A percentile compares a stretch with the other conserved stretches of the same genome.
These are phyloP conservation scores for Lodderomyces jiufengensis DNA, from an alignment of 1,139 yeast species.

Conservation along the genomic window DNA sequence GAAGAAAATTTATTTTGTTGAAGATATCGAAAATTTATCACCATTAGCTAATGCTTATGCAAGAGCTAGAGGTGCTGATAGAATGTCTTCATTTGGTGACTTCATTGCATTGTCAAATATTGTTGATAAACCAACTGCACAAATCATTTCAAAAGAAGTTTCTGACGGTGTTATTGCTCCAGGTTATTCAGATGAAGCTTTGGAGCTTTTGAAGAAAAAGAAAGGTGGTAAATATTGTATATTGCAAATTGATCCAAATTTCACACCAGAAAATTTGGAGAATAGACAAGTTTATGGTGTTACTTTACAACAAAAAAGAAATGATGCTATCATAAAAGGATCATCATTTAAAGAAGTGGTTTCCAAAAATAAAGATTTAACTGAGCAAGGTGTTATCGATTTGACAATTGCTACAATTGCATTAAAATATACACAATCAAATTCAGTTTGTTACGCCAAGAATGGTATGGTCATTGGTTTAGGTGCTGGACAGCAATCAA, in stretches of 20 bases:
- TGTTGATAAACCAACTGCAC: constrained; percentile 95
- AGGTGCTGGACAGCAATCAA: constrained; percentile 99
- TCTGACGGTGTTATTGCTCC: constrained; percentile 99
- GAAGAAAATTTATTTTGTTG: constrained; percentile 92
- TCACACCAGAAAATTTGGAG: constrained; percentile 75
- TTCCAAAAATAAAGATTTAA: constrained; percentile 77
- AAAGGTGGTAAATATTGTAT: constrained; percentile 97
- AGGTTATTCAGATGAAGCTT: constrained; percentile 89
- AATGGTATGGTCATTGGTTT: constrained; percentile 98
- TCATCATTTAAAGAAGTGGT: constrained; percentile 90
- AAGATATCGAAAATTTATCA: constrained; percentile 89
- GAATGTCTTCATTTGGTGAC: constrained; percentile 99
- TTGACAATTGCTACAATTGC: constrained; percentile 96
- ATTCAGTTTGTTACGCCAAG: constrained; percentile 97
- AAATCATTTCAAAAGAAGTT: constrained; percentile 94
- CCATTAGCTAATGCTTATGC: constrained; percentile 98
- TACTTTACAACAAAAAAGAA: constrained; percentile 92
- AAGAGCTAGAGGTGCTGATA: constrained; percentile 99
- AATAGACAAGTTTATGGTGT: constrained; percentile 96
- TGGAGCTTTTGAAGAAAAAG: constrained; percentile 82
- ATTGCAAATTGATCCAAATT: constrained; percentile 93
- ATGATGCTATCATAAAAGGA: constrained; percentile 88
- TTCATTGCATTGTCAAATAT: constrained; percentile 95
- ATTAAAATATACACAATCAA: constrained; percentile 94
- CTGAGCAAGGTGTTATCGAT: constrained; percentile 91